Evolutionary conservation across 768 basidiomycete genomes (phyloP).

Genomic region (Sporobolomyces roseus): DNA sequence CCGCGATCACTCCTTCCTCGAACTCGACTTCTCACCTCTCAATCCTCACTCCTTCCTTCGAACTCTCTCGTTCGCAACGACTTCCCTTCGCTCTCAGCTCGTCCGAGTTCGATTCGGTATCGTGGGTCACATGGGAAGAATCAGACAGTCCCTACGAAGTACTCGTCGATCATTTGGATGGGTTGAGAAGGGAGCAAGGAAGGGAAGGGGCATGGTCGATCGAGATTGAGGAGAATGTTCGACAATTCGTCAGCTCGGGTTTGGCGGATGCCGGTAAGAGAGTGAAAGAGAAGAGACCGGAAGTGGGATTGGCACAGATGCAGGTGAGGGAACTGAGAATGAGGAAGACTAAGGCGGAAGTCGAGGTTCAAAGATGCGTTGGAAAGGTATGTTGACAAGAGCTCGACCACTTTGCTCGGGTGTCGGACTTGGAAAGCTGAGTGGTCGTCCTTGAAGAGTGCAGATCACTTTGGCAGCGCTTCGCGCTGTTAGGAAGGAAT

Average conservation of each 20-base stretch:
- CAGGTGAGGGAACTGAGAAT: conserved; percentile 23
- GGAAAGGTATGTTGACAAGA: conserved; percentile 5
- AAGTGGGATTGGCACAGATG: conserved; percentile 9
- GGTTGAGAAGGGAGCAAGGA: not conserved
- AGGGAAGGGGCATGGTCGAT: conserved; percentile 4
- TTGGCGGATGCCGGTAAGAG: not conserved
- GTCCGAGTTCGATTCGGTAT: not conserved
- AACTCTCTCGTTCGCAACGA: conserved; percentile 21
- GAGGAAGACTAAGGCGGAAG: conserved; percentile 21
- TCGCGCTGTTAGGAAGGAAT: conserved; percentile 14
- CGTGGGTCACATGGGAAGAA: conserved; percentile 27
- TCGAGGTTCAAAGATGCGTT: conserved; percentile 18
- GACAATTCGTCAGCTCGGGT: conserved; percentile 12
- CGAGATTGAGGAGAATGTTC: conserved; percentile 29
- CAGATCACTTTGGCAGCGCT: conserved; percentile 19
- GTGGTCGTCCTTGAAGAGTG: too few relatives aligned
- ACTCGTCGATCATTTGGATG: conserved; percentile 10
- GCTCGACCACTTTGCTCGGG: not conserved
- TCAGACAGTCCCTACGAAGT: conserved; percentile 12
- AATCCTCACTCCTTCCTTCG: conserved; percentile 26
- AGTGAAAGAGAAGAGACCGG: not conserved
- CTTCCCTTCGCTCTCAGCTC: conserved; percentile 18
- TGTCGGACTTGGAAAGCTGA: not conserved
- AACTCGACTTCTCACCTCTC: conserved; percentile 12
- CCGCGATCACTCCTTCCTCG: conserved; percentile 1